These are phyloP conservation scores for Gelatoporia subvermispora DNA, from an alignment of 768 basidiomycete genomes.

Conservation along the genomic window DNA sequence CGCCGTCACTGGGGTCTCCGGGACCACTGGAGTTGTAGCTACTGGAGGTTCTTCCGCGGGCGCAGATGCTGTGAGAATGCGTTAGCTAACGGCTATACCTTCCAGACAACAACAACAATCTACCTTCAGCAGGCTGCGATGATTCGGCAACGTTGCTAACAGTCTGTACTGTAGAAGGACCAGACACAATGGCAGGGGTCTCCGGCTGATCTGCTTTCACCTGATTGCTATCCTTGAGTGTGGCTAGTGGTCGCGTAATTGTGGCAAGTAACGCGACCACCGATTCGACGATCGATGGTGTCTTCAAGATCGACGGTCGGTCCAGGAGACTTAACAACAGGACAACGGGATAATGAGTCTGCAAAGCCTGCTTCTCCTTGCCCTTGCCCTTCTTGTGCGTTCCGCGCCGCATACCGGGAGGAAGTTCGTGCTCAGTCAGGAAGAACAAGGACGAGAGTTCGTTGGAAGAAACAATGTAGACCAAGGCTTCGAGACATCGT, in stretches of 20 bases:
- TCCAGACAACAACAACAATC: background rate
- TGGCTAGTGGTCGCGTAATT: conserved; percentile 73
- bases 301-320: conserved; percentile 77
- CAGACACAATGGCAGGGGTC: background rate
- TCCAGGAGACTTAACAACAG: conserved; percentile 85
- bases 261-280: conserved; percentile 84
- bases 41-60: conserved; percentile 2
- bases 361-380: conserved; percentile 80
- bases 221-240: conserved; percentile 14
- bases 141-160: background rate
- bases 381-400: conserved; percentile 88
- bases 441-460: conserved; percentile 87
- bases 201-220: conserved; percentile 17
- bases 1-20: conserved; percentile 11
- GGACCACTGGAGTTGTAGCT: conserved; percentile 9
- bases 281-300: conserved; percentile 88
- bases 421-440: conserved; percentile 91
- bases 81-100: background rate
- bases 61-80: background rate
- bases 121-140: conserved; percentile 3
- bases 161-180: background rate
- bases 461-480: conserved; percentile 82
- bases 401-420: conserved; percentile 65
- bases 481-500: conserved; percentile 87
- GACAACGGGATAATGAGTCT: conserved; percentile 88